These are phyloP conservation scores for Abrus precatorius DNA, from an alignment of 306 rosid genomes.

Conservation along the genomic window DNA sequence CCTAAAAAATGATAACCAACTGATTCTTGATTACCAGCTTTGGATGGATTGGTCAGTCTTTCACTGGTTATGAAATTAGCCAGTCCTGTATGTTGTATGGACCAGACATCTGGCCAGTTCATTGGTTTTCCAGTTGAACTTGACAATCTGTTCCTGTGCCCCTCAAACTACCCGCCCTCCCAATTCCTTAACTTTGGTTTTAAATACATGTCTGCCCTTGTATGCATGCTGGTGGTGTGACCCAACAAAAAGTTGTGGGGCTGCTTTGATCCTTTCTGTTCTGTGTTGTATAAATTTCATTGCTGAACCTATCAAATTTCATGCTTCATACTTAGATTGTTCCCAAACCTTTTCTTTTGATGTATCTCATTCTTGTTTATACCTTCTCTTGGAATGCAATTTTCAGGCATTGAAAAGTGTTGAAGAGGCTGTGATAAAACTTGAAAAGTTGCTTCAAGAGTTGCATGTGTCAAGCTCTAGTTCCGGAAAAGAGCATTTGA, in stretches of 20 bases:
- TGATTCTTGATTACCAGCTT: background rate
- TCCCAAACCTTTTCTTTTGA: constrained; percentile 31
- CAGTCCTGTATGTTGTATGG: background rate
- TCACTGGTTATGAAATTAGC: background rate
- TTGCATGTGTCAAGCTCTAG: constrained; percentile 81
- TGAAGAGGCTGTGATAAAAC: constrained; percentile 81
- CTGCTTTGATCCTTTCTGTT: constrained; percentile 3
- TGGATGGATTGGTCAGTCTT: background rate
- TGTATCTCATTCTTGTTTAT: constrained; percentile 25
- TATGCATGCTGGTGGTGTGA: constrained; percentile 3
- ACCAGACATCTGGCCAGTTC: background rate
- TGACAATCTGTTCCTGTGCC: background rate
- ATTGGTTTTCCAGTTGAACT: background rate
- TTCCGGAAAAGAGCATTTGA: constrained; percentile 92
- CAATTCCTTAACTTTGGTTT: background rate
- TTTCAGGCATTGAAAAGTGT: constrained; percentile 91
- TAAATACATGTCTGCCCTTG: background rate
- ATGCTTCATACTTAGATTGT: constrained; percentile 37
- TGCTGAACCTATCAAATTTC: constrained; percentile 1
- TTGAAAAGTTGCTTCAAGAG: constrained; percentile 95
- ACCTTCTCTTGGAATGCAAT: constrained; percentile 53
- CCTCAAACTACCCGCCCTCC: background rate
- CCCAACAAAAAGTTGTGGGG: constrained; percentile 18
- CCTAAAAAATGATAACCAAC: background rate
- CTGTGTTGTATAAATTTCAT: constrained; percentile 16